Conservation (phyloP, 2,329 filamentous ascomycete species). For the Nothophaeocryptopus gaeumannii region DNA sequence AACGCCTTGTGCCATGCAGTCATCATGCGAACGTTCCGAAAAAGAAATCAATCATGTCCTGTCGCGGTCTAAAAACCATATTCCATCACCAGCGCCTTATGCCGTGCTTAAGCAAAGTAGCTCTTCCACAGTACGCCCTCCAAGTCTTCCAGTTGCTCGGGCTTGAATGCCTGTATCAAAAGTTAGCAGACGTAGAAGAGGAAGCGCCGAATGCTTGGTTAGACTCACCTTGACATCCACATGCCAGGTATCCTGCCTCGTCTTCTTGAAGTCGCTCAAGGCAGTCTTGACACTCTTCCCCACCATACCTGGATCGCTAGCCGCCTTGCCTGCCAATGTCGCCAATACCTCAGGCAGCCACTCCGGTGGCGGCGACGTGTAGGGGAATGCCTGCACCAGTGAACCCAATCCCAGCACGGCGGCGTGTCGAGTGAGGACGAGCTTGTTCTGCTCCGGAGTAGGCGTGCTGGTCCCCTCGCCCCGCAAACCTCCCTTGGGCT, state of each 20-base stretch:
- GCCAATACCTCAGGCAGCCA: slow-evolving; percentile 96
- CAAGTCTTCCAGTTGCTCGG: slow-evolving; percentile 89
- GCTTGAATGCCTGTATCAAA: slow-evolving; percentile 65
- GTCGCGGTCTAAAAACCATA: too few species aligned
- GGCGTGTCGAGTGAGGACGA: slow-evolving; percentile 80
- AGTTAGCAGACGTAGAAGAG: slow-evolving; percentile 17
- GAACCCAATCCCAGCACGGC: slow-evolving; percentile 89
- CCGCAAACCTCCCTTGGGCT: slow-evolving; percentile 41
- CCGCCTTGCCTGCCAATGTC: slow-evolving; percentile 77
- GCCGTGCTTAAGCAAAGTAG: slow-evolving; percentile 73
- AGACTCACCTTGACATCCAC: slow-evolving; percentile 91
- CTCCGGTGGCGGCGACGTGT: slow-evolving; percentile 81
- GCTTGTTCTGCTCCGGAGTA: slow-evolving; percentile 68
- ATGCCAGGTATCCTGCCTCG: slow-evolving; percentile 95
- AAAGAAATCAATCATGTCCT: too few species aligned
- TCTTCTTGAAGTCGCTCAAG: slow-evolving; percentile 98
- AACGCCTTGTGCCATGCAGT: too few species aligned
- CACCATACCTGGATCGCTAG: slow-evolving; percentile 84
- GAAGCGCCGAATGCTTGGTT: background rate
- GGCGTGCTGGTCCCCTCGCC: slow-evolving; percentile 57
- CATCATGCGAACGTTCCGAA: too few species aligned
- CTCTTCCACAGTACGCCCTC: slow-evolving; percentile 99
- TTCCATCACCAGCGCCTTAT: too few species aligned
- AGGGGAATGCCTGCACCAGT: slow-evolving; percentile 92
- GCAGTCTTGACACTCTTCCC: slow-evolving; percentile 94